Percentiles rank a stretch among this genome's conserved stretches.
These are phyloP conservation scores for Starmerella asiatica DNA, from an alignment of 805 yeast genomes.

Conservation along the genomic window DNA sequence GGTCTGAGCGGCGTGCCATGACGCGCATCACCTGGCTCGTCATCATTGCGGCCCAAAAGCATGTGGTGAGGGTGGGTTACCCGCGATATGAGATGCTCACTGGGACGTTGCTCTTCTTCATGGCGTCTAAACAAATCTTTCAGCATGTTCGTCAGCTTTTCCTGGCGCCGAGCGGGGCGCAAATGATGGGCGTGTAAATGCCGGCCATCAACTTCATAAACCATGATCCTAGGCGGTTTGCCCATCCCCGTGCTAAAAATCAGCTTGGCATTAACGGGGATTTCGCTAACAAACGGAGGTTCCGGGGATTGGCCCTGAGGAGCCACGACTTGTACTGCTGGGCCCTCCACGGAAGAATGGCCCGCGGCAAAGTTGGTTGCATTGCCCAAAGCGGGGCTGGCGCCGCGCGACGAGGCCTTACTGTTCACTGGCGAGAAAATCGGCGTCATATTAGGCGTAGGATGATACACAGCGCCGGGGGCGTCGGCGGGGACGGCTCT, in stretches of 20 bases:
- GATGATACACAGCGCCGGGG: constrained; percentile 5
- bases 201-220: constrained; percentile 23
- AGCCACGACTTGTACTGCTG: not conserved
- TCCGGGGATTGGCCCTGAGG: not conserved
- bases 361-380: not conserved
- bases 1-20: not conserved
- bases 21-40: constrained; percentile 1
- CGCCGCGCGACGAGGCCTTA: not conserved
- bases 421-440: not conserved
- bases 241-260: constrained; percentile 14
- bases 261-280: not conserved
- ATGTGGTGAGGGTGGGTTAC: not conserved
- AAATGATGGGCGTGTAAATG: constrained; percentile 74
- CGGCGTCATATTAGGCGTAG: constrained; percentile 2
- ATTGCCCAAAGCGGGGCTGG: not conserved
- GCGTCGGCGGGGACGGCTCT: constrained; percentile 2
- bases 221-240: constrained; percentile 22
- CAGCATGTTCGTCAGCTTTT: constrained; percentile 26
- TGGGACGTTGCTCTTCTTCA: constrained; percentile 9
- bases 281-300: not conserved
- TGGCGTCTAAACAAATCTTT: constrained; percentile 19
- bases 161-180: constrained; percentile 41
- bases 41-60: not conserved
- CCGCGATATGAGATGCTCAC: not conserved
- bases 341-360: not conserved